Evolutionary conservation across 2,329 filamentous ascomycete species (phyloP), one percentile per base, ranked within the genome.

Genomic region (Trichophaea hybrida): DNA sequence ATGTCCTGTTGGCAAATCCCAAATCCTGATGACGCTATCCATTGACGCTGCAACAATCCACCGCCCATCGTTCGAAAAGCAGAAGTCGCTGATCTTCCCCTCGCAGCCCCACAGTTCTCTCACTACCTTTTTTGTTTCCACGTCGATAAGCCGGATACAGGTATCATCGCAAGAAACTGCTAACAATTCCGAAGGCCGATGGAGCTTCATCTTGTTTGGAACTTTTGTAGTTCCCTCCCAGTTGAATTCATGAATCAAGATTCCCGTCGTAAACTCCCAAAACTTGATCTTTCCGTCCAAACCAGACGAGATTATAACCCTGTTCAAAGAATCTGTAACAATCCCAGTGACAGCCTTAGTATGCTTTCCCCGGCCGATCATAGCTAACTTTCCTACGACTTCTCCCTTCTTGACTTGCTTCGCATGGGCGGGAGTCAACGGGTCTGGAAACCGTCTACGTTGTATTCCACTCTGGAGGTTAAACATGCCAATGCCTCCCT

Each of bases 1-100:
- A 73, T 98, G 91, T 32, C 89, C 91, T 0, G 94, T 98, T 0
- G 93, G 88, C 33, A 98, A 76, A 74, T 98, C 94, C 89, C 93
- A 98, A 6, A 97, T 81, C 46, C 93, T 82, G 55, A 96, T 76
- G 5, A 88, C 75, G 1, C 82, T 81, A 69, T 94, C 88, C 69
- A 86, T 83, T 0, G 88, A 89, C 10, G 89, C 86, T 24, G 89
- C 88, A 59, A 96, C 81, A 65, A 98, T 82, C 93, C 93, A 98
- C 59, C 89, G 82, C 6, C 91, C 91, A 71, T 97, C 90, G 66
- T 83, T 87, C 2, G 91, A 97, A 73, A 98, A 97, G 68, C 57
- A 60, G 61, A 90, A 83, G 72, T 93, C 87, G 68, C 85, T 88
- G 66, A 93, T 84, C 58, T 78, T 75, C 12, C 80, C 82, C 37